Evolutionary conservation across 2,329 filamentous ascomycete genomes (phyloP).

Genomic region (Cladosporium sp.): DNA sequence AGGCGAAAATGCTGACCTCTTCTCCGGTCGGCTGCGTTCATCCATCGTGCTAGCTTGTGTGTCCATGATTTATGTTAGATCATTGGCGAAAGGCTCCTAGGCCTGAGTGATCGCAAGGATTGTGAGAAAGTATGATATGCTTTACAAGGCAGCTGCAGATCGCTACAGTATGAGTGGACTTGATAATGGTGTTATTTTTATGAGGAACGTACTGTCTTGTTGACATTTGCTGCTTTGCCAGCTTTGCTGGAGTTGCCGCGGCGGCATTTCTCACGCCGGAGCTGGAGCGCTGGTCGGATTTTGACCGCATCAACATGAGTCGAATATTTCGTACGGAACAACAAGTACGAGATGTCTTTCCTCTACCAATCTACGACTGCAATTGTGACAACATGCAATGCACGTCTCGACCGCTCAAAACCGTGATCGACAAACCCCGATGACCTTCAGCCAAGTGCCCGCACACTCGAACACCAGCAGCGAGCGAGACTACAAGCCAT

Average conservation of each 20-base stretch:
- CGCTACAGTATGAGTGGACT: background rate
- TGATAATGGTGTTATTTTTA: too few species aligned
- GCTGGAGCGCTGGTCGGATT: background rate
- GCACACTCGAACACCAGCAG: too few species aligned
- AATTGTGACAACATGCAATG: background rate
- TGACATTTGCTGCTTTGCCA: background rate
- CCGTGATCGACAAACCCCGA: background rate
- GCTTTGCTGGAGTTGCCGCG: background rate
- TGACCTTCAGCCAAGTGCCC: background rate
- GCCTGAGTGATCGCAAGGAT: background rate
- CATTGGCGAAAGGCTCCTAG: background rate
- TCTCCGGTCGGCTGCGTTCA: background rate
- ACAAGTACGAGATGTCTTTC: background rate
- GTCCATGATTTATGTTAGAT: too few species aligned
- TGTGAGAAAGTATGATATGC: background rate
- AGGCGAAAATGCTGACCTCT: background rate
- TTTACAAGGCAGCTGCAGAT: background rate
- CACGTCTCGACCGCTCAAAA: background rate
- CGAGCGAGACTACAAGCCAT: background rate
- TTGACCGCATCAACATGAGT: background rate
- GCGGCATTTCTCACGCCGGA: too few species aligned
- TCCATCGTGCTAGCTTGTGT: too few species aligned
- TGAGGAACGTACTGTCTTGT: background rate
- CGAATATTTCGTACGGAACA: background rate
- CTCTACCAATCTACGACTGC: background rate